Base-by-base conservation (phyloP, 2,329 filamentous ascomycete genomes). In the Parastagonospora nodorum region DNA sequence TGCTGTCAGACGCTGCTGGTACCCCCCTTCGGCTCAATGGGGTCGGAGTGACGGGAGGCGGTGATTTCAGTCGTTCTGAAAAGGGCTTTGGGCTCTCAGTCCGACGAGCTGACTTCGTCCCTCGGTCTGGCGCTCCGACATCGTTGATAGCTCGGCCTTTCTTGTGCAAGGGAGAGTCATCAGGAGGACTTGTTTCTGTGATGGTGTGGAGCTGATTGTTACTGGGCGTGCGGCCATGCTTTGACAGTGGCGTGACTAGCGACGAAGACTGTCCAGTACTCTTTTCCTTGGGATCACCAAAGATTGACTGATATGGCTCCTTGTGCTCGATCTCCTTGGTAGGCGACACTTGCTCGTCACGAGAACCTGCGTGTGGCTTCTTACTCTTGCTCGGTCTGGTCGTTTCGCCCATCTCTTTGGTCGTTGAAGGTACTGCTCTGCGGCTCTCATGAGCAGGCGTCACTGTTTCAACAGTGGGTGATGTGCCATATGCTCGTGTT, bases 181-280 rank as follows among this genome's bases (percentile, higher is more conserved):
- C 76, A 38, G 78, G 19, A 5, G 19, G 76, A 44, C 69, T 74
- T 48, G 75, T 76, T 64, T 85, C 83, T 29, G 75, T 75, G 56
- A 85, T 84, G 1, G 80, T 75, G 15, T 79, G 76, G 8, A 85
- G 78, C 19, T 69, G 68, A 27, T 55, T 51, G 30, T 54, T 64
- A 43, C 66, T 71, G 12, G 68, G 64, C 16, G 70, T 67, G 47
- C 60, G 61, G 36, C 56, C 39, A 31, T 67, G 62, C 45, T 64
- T 68, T 7, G 58, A 31, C 35, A 57, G 52, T 14, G 72, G 65
- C 7, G 70, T 70, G 6, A 61, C 50, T 35, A 58, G 45, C 11
- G 42, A 36, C 8, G 49, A 36, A 24, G 53, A 48, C 40, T 55
- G 58, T 35, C 59, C 57, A 8, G 50, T 19, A 16, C 54, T 60